Evolutionary conservation across 208 protist genomes (phyloP), one percentile per base, ranked within the genome.

Genomic region (Leptomonas pyrrhocoris): DNA sequence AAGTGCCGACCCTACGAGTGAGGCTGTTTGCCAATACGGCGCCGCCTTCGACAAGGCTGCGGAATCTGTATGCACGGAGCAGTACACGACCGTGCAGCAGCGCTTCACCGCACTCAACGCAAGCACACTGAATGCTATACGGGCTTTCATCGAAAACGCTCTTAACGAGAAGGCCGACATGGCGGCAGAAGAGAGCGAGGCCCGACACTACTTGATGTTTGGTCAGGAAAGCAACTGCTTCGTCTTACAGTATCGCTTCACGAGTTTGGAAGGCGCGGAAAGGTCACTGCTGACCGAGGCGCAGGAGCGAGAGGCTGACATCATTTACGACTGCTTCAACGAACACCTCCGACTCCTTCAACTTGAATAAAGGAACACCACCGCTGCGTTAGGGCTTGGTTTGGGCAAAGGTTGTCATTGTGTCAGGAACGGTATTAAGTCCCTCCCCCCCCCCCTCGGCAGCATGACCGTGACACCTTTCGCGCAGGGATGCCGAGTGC

Each of bases 61-160:
- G 2, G 36, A 46, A 3, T n/a, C 21, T 19, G 72, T 71, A 23
- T 67, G 50, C 31, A 21, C 60, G 5, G 60, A 73, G 42, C 58
- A 81, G 53, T 77, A 77, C 70, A 38, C 57, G 5, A 25, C 42
- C n/a, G 62, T 75, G 30, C 58, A 55, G 50, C 25, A 65, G 54
- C 76, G 76, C 23, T 74, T 73, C 21, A 21, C 66, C 0, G 65
- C 64, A 34, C 59, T 42, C 30, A 71, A 67, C 38, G 72, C 38
- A 18, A 19, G 18, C 6, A 30, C 50, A 12, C 42, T 77, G 21
- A 13, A 34, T 21, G 49, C 55, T 30, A 67, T 67, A 23, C 62
- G 58, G 2, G 36, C 28, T 18, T 15, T 53, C 13, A 46, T 61
- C 30, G 23, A 58, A 40, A 18, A 2, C 8, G 23, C 36, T 18